Percentiles rank a stretch among this genome's conserved stretches.
phyloP scores from a whole-genome alignment of 768 basidiomycete genomes.

The Boletus vinaceobasis region DNA sequence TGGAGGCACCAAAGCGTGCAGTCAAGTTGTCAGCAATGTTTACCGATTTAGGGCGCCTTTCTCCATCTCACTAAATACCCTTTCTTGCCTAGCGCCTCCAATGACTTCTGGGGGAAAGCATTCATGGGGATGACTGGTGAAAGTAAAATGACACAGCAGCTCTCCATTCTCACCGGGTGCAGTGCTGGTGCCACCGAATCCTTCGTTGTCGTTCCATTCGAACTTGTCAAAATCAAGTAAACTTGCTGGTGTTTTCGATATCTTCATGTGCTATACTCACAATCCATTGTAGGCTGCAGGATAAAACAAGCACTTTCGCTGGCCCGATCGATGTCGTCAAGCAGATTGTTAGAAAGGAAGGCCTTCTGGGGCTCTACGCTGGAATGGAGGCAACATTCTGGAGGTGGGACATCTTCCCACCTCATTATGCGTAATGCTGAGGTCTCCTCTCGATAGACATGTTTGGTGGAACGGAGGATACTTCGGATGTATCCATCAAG shows the following conservation, averaged over 20 bases:
- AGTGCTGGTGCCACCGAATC: slow-evolving; percentile 95
- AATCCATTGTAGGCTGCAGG: slow-evolving; percentile 63
- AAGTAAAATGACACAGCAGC: slow-evolving; percentile 78
- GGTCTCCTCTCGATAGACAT: slow-evolving; percentile 45
- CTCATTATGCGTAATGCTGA: not conserved
- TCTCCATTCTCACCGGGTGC: slow-evolving; percentile 91
- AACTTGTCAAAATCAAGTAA: slow-evolving; percentile 86
- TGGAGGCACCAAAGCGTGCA: slow-evolving; percentile 98
- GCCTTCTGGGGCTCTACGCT: slow-evolving; percentile 80
- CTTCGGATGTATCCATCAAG: slow-evolving; percentile 90
- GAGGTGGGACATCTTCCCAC: slow-evolving; percentile 51
- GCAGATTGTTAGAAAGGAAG: slow-evolving; percentile 73
- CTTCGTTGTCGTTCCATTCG: slow-evolving; percentile 94
- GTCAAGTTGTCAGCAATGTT: slow-evolving; percentile 74
- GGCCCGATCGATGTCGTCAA: slow-evolving; percentile 91
- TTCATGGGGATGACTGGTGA: slow-evolving; percentile 62
- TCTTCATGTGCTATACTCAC: not conserved
- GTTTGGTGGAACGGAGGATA: slow-evolving; percentile 95
- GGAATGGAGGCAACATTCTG: slow-evolving; percentile 99
- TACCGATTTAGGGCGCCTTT: not conserved
- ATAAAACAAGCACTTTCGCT: slow-evolving; percentile 84
- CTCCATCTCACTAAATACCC: not conserved
- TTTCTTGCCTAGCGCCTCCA: slow-evolving; percentile 56
- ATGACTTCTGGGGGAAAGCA: slow-evolving; percentile 95
- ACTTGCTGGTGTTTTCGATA: slow-evolving; percentile 19